Conservation (phyloP, 177 flowering plant species). For the Tripterygium wilfordii region DNA sequence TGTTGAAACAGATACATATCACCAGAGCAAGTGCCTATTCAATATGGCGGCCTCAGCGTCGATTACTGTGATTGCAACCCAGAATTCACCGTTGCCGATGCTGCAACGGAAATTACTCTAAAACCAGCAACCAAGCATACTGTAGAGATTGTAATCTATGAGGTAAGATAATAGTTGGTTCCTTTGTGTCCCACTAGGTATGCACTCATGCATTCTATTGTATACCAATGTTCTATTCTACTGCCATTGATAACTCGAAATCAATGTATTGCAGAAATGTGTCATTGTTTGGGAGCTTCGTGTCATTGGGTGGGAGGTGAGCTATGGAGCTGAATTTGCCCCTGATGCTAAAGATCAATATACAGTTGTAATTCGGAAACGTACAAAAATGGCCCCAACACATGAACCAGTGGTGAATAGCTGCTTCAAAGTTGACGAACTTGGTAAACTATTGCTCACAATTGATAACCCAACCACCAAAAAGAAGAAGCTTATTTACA, state of each 20-base stretch:
- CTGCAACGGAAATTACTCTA: slow-evolving; percentile 38
- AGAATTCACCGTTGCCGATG: slow-evolving; percentile 49
- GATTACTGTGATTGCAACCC: slow-evolving; percentile 63
- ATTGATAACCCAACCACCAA: slow-evolving; percentile 76
- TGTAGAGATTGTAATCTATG: slow-evolving; percentile 51
- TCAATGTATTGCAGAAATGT: slow-evolving; percentile 34
- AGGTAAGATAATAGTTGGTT: slow-evolving; percentile 26
- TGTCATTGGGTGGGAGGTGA: slow-evolving; percentile 83
- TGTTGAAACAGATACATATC: slow-evolving; percentile 43
- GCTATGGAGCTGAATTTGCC: slow-evolving; percentile 74
- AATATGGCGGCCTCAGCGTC: slow-evolving; percentile 64
- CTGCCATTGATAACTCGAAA: background rate
- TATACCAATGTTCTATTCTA: too few relatives aligned
- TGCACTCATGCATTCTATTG: background rate
- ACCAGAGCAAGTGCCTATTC: slow-evolving; percentile 65
- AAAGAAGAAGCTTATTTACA: slow-evolving; percentile 93
- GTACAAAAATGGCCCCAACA: slow-evolving; percentile 47
- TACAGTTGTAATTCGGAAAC: slow-evolving; percentile 69
- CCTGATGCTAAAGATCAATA: slow-evolving; percentile 66
- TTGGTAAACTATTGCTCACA: slow-evolving; percentile 82
- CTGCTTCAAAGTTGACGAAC: slow-evolving; percentile 72
- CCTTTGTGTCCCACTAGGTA: background rate
- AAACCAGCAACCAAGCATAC: slow-evolving; percentile 59
- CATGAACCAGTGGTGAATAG: slow-evolving; percentile 62
- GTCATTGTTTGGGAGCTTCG: slow-evolving; percentile 69